phyloP scores from a whole-genome alignment of 2,329 filamentous ascomycete species.

The Didymella glomerata region DNA sequence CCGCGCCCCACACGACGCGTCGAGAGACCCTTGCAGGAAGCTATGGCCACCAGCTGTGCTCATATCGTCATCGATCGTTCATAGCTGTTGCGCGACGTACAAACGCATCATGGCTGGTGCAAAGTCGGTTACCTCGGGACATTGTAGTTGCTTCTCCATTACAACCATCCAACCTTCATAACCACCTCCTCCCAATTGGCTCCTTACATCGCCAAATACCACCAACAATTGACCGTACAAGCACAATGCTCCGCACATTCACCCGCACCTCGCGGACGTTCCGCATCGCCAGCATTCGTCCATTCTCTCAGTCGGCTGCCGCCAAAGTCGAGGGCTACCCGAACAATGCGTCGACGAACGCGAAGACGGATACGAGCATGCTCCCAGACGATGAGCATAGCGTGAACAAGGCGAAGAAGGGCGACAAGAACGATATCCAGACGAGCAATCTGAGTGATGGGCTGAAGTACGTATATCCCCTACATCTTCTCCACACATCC shows the following conservation, averaged over 20 bases:
- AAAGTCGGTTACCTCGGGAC: conserved; percentile 2
- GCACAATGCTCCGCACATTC: conserved; percentile 26
- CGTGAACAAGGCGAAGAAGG: conserved; percentile 38
- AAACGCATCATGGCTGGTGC: conserved; percentile 29
- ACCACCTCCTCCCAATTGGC: not conserved
- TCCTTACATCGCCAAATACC: not conserved
- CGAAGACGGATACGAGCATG: conserved; percentile 36
- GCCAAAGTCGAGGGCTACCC: conserved; percentile 25
- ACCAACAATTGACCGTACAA: not conserved
- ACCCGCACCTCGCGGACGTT: conserved; percentile 21
- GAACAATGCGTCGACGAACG: conserved; percentile 30
- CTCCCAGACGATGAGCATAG: conserved; percentile 35
- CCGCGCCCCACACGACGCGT: conserved; percentile 8
- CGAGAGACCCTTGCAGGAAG: conserved; percentile 15
- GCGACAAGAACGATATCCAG: conserved; percentile 49
- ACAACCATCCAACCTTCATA: not conserved
- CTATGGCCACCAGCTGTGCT: conserved; percentile 20
- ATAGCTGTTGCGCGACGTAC: conserved; percentile 18
- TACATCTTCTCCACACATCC: no score
- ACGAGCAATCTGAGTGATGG: conserved; percentile 41
- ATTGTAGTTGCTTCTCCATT: not conserved
- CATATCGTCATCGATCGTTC: conserved; percentile 39
- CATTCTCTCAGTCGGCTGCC: conserved; percentile 30
- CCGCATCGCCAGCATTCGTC: conserved; percentile 13
- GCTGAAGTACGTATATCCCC: conserved; percentile 49